Percentiles rank a stretch among this genome's conserved stretches.
phyloP scores from a whole-genome alignment of 306 rosid genomes.

The Mimosa bimucronata region DNA sequence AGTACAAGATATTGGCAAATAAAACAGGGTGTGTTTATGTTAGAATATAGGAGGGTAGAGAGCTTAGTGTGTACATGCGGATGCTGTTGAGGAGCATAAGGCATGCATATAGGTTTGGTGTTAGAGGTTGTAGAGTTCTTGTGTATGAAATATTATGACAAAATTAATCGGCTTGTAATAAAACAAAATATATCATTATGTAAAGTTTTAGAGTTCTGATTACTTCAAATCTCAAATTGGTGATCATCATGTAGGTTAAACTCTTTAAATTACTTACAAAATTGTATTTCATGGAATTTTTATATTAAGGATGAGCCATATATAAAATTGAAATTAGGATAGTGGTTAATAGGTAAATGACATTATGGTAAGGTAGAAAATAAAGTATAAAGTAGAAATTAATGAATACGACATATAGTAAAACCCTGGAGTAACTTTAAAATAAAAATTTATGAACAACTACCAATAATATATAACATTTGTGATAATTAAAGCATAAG shows the following conservation, averaged over 20 bases:
- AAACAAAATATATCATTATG: background rate
- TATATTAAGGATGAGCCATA: background rate
- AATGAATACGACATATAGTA: background rate
- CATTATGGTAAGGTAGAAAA: no score
- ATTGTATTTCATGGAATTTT: background rate
- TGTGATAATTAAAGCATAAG: background rate
- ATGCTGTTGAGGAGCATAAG: background rate
- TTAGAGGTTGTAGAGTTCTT: constrained; percentile 2
- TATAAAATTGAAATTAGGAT: background rate
- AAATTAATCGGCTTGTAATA: background rate
- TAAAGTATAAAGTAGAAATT: background rate
- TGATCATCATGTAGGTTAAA: background rate
- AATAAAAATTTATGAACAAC: background rate
- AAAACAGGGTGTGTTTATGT: background rate
- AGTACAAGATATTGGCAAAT: background rate
- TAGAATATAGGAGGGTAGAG: constrained; percentile 33
- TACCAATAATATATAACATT: no score
- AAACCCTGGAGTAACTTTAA: no score
- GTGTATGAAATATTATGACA: background rate
- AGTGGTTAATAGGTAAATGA: no score
- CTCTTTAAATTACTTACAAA: no score
- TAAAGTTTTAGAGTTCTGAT: background rate
- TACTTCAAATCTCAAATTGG: background rate
- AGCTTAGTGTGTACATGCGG: background rate
- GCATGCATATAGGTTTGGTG: background rate